A percentile compares a stretch with the other conserved stretches of the same genome.
phyloP scores from a whole-genome alignment of 192 early-diverging fungal genomes.

The Coemansia sp. region DNA sequence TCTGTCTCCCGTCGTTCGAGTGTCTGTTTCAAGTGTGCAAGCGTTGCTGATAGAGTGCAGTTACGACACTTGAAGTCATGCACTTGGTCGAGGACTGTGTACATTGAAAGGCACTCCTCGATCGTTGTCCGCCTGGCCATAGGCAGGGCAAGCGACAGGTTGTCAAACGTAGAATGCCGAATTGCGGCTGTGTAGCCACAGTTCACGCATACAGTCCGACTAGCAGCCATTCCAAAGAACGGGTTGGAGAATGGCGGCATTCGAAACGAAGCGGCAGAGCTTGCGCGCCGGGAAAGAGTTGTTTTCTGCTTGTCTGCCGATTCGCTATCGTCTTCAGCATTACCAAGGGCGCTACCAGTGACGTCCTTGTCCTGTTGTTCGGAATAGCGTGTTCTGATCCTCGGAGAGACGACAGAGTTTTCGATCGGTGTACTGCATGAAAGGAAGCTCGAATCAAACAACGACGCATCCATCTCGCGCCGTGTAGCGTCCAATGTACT shows the following conservation, averaged over 20 bases:
- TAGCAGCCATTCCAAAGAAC: constrained; percentile 63
- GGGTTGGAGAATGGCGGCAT: constrained; percentile 48
- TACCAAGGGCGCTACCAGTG: background rate
- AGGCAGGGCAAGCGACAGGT: constrained; percentile 67
- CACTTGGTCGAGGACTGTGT: constrained; percentile 67
- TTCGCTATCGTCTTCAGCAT: background rate
- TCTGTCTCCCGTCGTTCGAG: constrained; percentile 7
- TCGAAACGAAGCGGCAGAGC: constrained; percentile 10
- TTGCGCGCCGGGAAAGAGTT: constrained; percentile 7
- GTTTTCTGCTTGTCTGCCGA: background rate
- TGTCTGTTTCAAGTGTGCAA: constrained; percentile 20
- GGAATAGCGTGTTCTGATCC: background rate
- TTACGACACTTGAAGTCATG: constrained; percentile 70
- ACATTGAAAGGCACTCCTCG: constrained; percentile 65
- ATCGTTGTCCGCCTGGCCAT: constrained; percentile 54
- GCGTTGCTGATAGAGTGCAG: constrained; percentile 60
- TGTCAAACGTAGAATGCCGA: constrained; percentile 73
- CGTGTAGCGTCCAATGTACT: constrained; percentile 36
- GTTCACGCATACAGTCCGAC: constrained; percentile 68
- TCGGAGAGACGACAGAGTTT: constrained; percentile 26
- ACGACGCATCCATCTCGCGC: constrained; percentile 34
- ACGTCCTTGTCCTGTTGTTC: background rate
- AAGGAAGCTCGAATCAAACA: constrained; percentile 40
- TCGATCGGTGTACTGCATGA: constrained; percentile 25
- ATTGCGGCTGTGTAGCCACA: constrained; percentile 77